These are phyloP conservation scores for Cladosporium sp. DNA, from an alignment of 2,329 filamentous ascomycete species.

Conservation along the genomic window DNA sequence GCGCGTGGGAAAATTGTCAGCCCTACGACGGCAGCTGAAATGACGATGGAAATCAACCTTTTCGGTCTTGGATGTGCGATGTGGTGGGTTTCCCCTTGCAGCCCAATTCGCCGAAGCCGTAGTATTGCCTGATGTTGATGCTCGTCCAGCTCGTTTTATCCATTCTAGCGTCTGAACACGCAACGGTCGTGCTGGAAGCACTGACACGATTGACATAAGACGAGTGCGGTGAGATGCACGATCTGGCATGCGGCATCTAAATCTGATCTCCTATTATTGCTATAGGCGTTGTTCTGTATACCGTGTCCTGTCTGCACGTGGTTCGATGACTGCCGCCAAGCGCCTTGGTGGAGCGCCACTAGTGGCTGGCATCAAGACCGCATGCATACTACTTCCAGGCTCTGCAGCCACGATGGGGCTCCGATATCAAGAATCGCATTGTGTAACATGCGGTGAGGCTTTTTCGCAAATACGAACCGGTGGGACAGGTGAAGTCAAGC, in stretches of 20 bases:
- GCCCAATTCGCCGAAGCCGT: not conserved
- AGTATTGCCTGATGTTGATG: not conserved
- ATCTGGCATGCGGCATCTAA: not conserved
- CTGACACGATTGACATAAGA: not conserved
- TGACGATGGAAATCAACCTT: conserved; percentile 9
- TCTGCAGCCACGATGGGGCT: not conserved
- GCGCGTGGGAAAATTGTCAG: conserved; percentile 5
- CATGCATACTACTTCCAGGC: not conserved
- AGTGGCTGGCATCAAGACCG: not conserved
- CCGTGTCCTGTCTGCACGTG: not conserved
- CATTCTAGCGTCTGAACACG: no score
- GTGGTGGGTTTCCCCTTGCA: not conserved
- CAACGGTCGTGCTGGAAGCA: not conserved
- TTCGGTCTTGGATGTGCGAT: conserved; percentile 1
- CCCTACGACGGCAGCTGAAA: conserved; percentile 7
- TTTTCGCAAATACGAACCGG: conserved; percentile 1
- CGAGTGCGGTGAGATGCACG: not conserved
- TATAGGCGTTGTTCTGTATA: not conserved
- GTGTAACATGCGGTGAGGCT: not conserved
- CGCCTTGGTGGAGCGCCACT: not conserved
- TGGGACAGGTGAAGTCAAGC: conserved; percentile 4
- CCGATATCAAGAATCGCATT: not conserved
- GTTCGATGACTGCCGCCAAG: conserved; percentile 3
- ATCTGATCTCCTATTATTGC: no score
- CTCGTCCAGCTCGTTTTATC: not conserved